A percentile compares a stretch with the other conserved stretches of the same genome.
Evolutionary conservation across 1,139 yeast genomes (phyloP).

Genomic region (Candida glucosophila): DNA sequence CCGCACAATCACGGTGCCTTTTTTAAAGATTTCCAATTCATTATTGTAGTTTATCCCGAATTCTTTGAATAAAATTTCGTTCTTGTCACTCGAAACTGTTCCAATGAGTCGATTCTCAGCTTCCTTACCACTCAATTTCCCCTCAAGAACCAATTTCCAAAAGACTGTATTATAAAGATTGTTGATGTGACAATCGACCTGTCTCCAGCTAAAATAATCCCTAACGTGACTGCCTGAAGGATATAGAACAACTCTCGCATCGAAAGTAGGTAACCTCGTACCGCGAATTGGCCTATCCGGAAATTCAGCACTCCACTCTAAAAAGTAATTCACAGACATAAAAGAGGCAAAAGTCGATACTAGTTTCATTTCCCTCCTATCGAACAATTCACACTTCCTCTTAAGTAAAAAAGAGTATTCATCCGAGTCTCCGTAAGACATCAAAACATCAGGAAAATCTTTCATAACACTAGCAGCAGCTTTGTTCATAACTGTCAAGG

Average conservation of each 20-base stretch:
- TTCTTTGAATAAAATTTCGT: conserved; percentile 70
- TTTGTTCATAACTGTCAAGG: conserved; percentile 70
- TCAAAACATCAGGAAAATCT: conserved; percentile 57
- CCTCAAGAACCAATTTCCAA: conserved; percentile 73
- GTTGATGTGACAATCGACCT: conserved; percentile 94
- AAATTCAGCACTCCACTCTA: conserved; percentile 56
- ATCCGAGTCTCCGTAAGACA: conserved; percentile 94
- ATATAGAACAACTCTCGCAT: conserved; percentile 81
- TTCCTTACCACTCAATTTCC: conserved; percentile 64
- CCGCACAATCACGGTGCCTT: conserved; percentile 70
- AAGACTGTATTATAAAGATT: conserved; percentile 88
- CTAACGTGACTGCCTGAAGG: conserved; percentile 56
- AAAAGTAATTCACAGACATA: conserved; percentile 69
- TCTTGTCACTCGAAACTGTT: conserved; percentile 74
- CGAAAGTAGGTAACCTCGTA: conserved; percentile 71
- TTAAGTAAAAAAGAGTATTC: conserved; percentile 80
- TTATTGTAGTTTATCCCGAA: conserved; percentile 85
- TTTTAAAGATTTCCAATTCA: conserved; percentile 79
- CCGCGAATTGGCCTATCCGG: conserved; percentile 32
- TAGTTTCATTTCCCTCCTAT: conserved; percentile 72
- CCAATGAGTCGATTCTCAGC: conserved; percentile 71
- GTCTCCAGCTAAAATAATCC: conserved; percentile 92
- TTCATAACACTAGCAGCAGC: conserved; percentile 65
- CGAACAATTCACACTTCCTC: conserved; percentile 57
- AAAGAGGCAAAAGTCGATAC: conserved; percentile 75